Evolutionary conservation across 805 yeast genomes (phyloP), one percentile per base, ranked within the genome.

Genomic region (Candida parachauliodes): DNA sequence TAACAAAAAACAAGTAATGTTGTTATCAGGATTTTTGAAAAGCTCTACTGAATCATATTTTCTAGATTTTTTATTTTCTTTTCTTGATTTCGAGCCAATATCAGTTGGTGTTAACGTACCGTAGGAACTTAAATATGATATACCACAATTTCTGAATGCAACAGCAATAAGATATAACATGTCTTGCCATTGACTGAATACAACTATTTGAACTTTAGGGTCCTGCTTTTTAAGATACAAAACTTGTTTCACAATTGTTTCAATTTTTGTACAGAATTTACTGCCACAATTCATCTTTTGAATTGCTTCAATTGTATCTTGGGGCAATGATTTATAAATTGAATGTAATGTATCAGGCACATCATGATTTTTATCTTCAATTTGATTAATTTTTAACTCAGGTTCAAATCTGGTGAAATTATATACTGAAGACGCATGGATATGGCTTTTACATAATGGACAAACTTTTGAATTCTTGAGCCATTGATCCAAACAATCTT

Each of bases 101-200:
- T 34, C 31, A 10, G 21, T 32, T 19, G 68, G 57, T 5, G 59
- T 51, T 9, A 59, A 43, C 2, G 67, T 56, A 1, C 70, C 72
- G 49, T 63, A 60, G 2, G 83, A 75, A 1, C 85, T 81, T 2
- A 85, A 65, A 46, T 67, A 76, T 6, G 65, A 52, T 16, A 89
- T 72, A 4, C 71, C 72, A 44, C 83, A 79, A 28, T 71, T 68
- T 15, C 63, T 68, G 42, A 91, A 65, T 0, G 96, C 89, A 19
- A 71, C 65, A 0, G 82, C 79, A 20, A 93, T 56, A 15, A 87
- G 70, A 27, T 69, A 71, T 28, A 93, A 59, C 58, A 89, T 75
- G 24, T 79, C 87, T 17, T 79, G 71, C 89, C 95, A 91, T 55
- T 89, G 98, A 14, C 97, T 88, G 54, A 87, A 93, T 0, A 93